Percentiles rank a stretch among this genome's conserved stretches.
Conservation (phyloP, 768 basidiomycete species). For the Trametes cinnabarina region DNA sequence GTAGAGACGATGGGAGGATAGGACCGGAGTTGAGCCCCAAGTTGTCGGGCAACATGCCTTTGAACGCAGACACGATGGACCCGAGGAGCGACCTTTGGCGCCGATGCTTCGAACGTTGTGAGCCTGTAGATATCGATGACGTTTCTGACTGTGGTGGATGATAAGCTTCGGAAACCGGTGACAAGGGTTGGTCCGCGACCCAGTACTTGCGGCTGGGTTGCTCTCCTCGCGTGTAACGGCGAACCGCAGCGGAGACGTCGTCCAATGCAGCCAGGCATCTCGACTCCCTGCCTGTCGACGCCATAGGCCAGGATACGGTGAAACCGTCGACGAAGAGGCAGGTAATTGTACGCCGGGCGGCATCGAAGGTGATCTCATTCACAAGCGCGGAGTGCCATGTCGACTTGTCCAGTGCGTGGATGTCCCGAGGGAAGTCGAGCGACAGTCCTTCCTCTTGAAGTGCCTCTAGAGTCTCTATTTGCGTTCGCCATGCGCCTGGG, state of each 20-base stretch:
- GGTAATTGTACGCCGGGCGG: constrained; percentile 43
- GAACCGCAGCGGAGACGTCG: constrained; percentile 52
- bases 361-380: constrained; percentile 61
- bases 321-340: constrained; percentile 61
- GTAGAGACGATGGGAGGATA: constrained; percentile 12
- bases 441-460: constrained; percentile 43
- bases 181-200: background rate
- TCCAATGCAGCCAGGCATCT: constrained; percentile 47
- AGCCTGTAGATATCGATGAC: constrained; percentile 7
- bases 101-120: constrained; percentile 49
- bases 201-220: background rate
- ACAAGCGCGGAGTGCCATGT: constrained; percentile 55
- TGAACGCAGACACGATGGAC: constrained; percentile 57
- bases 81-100: constrained; percentile 70
- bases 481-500: constrained; percentile 9
- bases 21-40: constrained; percentile 9
- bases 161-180: background rate
- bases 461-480: constrained; percentile 1
- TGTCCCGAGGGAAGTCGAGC: constrained; percentile 48
- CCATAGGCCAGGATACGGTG: constrained; percentile 47
- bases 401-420: constrained; percentile 61
- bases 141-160: background rate
- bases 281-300: constrained; percentile 20
- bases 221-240: background rate
- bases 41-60: constrained; percentile 17